These are phyloP conservation scores for Nakazawaea wyomingensis DNA, from an alignment of 805 yeast genomes.

Conservation along the genomic window DNA sequence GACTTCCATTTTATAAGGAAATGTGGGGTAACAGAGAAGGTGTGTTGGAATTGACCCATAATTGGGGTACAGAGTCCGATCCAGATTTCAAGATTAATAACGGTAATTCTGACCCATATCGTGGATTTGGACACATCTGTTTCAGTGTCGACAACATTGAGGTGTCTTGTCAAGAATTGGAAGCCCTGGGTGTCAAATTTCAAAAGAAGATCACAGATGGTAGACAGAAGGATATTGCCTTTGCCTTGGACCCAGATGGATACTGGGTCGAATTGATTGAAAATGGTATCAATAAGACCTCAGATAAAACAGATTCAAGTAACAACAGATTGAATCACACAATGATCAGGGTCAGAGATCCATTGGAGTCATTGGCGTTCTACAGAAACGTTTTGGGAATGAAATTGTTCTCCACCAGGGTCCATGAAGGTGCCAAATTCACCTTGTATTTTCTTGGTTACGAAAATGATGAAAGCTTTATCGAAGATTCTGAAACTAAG, in stretches of 20 bases:
- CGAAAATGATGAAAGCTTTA: conserved; percentile 38
- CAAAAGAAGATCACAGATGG: conserved; percentile 86
- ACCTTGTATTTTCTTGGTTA: conserved; percentile 84
- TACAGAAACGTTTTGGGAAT: conserved; percentile 79
- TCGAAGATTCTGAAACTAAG: conserved; percentile 35
- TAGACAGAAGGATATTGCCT: conserved; percentile 88
- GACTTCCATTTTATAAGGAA: conserved; percentile 31
- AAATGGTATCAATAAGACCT: conserved; percentile 39
- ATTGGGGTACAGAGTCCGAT: conserved; percentile 66
- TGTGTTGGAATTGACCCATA: conserved; percentile 77
- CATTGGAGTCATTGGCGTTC: conserved; percentile 66
- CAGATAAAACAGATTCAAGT: conserved; percentile 31
- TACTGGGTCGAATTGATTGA: conserved; percentile 93
- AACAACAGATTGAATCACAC: conserved; percentile 72
- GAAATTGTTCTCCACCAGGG: conserved; percentile 56
- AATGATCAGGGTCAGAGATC: conserved; percentile 91
- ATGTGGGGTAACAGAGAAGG: conserved; percentile 49
- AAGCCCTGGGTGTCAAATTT: conserved; percentile 62
- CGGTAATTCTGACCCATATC: conserved; percentile 79
- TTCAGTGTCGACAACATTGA: conserved; percentile 78
- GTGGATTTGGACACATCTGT: conserved; percentile 95
- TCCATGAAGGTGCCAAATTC: conserved; percentile 68
- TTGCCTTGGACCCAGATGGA: conserved; percentile 92
- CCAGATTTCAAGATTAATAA: conserved; percentile 54
- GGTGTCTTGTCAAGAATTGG: conserved; percentile 52